A percentile compares a stretch with the other conserved stretches of the same genome.
These are phyloP conservation scores for Eucalyptus leucophloia DNA, from an alignment of 345 rosid species.

Conservation along the genomic window DNA sequence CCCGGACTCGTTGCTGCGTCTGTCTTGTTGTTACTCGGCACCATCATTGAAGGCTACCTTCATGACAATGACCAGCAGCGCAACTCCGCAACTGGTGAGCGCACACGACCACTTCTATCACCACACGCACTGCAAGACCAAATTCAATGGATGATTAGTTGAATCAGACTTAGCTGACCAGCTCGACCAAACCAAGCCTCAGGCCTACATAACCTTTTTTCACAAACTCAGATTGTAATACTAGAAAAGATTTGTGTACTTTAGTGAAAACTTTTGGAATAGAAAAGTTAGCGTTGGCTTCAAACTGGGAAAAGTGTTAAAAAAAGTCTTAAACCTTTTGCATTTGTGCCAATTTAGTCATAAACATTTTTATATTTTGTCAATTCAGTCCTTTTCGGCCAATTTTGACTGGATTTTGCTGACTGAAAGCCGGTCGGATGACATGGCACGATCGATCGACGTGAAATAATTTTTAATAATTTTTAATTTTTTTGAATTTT, in stretches of 20 bases:
- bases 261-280: background rate
- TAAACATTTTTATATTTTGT: no score
- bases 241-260: background rate
- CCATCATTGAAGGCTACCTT: background rate
- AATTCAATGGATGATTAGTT: background rate
- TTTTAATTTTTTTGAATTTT: no score
- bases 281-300: background rate
- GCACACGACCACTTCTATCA: background rate
- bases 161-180: background rate
- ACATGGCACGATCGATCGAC: no score
- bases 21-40: background rate
- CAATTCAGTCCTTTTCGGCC: fast-evolving
- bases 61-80: background rate
- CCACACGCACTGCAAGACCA: background rate
- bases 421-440: fast-evolving
- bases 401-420: no score
- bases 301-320: background rate
- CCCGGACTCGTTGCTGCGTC: background rate
- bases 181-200: background rate
- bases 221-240: background rate
- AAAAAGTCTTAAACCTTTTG: fast-evolving
- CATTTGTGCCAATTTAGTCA: no score
- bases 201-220: background rate
- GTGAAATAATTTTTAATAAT: no score
- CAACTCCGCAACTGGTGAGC: background rate